Percentiles rank a stretch among this genome's conserved stretches.
These are phyloP conservation scores for Tulasnella sp. DNA, from an alignment of 768 basidiomycete genomes.

Conservation along the genomic window DNA sequence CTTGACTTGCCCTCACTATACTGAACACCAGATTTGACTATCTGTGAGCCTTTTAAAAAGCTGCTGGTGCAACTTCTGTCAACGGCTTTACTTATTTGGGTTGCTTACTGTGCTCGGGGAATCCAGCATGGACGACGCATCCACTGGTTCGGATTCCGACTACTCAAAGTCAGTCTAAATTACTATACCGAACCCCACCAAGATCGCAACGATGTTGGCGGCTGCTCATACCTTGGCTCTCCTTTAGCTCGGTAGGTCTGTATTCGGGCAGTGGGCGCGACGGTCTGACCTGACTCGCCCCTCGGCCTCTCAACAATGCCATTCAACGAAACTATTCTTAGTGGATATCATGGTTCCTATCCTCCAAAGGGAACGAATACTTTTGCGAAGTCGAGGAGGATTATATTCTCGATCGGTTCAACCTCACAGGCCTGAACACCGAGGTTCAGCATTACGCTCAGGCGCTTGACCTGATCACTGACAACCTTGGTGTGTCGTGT, in stretches of 20 bases:
- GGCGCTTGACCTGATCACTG: slow-evolving; percentile 91
- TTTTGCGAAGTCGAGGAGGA: slow-evolving; percentile 99
- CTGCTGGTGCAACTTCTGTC: no score
- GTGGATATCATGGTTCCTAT: slow-evolving; percentile 98
- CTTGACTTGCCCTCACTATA: no score
- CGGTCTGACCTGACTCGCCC: neutral
- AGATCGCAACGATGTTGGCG: neutral
- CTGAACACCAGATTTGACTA: no score
- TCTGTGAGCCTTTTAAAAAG: no score
- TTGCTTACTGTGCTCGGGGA: neutral
- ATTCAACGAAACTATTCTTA: no score
- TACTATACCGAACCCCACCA: neutral
- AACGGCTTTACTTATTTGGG: no score
- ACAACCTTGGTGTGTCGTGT: slow-evolving; percentile 60
- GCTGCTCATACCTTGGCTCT: slow-evolving; percentile 2
- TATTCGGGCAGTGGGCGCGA: neutral
- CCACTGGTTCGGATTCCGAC: slow-evolving; percentile 82
- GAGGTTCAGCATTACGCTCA: slow-evolving; percentile 92
- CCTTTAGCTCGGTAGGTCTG: slow-evolving; percentile 4
- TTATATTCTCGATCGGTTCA: slow-evolving; percentile 97
- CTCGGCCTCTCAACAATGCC: no score
- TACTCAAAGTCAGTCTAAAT: slow-evolving; percentile 70
- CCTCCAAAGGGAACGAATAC: slow-evolving; percentile 97
- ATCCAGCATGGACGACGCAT: slow-evolving; percentile 29
- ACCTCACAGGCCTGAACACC: slow-evolving; percentile 91